A percentile compares a stretch with the other conserved stretches of the same genome.
Evolutionary conservation across 768 basidiomycete species (phyloP).

Genomic region (Termitomyces sp.): DNA sequence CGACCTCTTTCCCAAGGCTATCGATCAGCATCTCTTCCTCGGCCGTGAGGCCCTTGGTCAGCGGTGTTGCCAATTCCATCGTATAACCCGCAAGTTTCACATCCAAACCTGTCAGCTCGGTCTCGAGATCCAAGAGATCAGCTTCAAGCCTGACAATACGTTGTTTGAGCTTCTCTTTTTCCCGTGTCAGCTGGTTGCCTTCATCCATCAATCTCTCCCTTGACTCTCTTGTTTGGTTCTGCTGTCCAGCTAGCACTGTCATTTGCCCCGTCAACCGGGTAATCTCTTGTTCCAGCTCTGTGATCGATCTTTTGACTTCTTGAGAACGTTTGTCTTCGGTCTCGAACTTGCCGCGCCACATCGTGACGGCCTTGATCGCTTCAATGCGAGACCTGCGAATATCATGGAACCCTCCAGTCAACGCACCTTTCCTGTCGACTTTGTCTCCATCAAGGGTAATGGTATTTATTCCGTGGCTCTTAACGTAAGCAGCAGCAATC

Average conservation of each 20-base stretch:
- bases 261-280: constrained; percentile 69
- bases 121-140: constrained; percentile 66
- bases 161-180: constrained; percentile 64
- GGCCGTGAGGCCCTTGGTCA: constrained; percentile 66
- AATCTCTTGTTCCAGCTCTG: constrained; percentile 80
- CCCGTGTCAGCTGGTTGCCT: constrained; percentile 48
- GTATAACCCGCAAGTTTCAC: constrained; percentile 60
- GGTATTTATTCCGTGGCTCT: constrained; percentile 91
- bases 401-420: constrained; percentile 97
- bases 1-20: constrained; percentile 68
- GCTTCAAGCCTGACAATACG: constrained; percentile 59
- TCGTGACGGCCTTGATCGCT: constrained; percentile 69
- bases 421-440: constrained; percentile 91
- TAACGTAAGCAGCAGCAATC: constrained; percentile 90
- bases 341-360: constrained; percentile 71
- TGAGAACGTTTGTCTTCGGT: constrained; percentile 55
- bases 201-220: constrained; percentile 67
- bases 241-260: constrained; percentile 63
- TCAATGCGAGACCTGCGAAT: constrained; percentile 87
- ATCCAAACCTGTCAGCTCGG: constrained; percentile 58
- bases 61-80: constrained; percentile 67
- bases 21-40: constrained; percentile 70
- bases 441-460: constrained; percentile 98
- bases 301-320: constrained; percentile 71
- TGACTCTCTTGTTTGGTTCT: constrained; percentile 62